Conservation (phyloP, 1,284 basidiomycete species). For the Ceratobasidium sp. region DNA sequence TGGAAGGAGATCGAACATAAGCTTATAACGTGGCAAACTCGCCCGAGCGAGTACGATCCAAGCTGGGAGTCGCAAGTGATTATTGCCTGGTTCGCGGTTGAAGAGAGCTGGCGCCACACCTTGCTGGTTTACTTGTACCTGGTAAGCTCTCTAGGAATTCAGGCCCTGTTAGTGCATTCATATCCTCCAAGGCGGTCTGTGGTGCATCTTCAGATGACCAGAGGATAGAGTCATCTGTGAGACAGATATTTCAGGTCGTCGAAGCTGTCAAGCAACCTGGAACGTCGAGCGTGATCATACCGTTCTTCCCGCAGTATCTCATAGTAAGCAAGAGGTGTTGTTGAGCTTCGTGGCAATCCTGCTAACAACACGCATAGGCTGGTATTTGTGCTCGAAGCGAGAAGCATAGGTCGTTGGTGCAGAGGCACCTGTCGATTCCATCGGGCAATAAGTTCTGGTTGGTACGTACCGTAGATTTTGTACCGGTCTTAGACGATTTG, state of each 20-base stretch:
- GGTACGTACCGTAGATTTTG: neutral
- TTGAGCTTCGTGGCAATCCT: neutral
- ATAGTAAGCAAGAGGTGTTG: neutral
- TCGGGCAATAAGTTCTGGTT: neutral
- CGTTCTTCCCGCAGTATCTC: constrained; percentile 3
- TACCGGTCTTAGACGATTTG: constrained; percentile 19
- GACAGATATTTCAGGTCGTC: constrained; percentile 16
- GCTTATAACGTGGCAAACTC: neutral
- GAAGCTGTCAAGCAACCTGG: neutral
- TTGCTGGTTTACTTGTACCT: constrained; percentile 11
- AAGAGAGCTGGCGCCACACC: constrained; percentile 17
- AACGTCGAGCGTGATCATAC: neutral
- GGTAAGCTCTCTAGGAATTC: neutral
- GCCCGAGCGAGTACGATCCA: neutral
- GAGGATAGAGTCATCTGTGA: constrained; percentile 5
- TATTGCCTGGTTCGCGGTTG: neutral
- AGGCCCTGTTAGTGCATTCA: neutral
- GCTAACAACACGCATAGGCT: neutral
- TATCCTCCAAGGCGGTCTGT: neutral
- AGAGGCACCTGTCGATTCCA: neutral
- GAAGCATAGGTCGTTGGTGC: neutral
- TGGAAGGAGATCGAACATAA: neutral
- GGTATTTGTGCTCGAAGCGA: constrained; percentile 1
- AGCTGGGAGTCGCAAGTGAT: neutral
- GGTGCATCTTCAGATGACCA: neutral